Conservation (phyloP, 345 rosid species). For the Salix caprea region DNA sequence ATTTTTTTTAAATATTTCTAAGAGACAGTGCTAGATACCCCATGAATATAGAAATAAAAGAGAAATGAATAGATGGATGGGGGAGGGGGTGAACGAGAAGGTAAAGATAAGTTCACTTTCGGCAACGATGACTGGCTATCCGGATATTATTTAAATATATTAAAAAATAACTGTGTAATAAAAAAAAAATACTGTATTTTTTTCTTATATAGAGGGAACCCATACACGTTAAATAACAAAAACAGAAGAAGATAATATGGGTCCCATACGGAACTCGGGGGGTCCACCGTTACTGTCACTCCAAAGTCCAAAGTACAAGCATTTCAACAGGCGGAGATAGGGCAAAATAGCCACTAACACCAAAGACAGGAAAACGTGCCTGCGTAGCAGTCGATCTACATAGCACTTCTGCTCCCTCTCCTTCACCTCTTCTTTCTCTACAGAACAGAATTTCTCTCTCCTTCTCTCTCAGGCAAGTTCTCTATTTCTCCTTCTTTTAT, state of each 20-base stretch:
- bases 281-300: neutral
- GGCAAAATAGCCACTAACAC: conserved; percentile 1
- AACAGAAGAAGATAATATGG: neutral
- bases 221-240: neutral
- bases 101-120: too few species aligned
- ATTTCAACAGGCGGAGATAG: neutral
- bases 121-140: too few species aligned
- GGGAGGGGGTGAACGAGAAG: too few species aligned
- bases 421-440: neutral
- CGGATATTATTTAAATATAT: too few species aligned
- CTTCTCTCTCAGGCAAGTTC: conserved; percentile 10
- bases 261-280: neutral
- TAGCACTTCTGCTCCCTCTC: neutral
- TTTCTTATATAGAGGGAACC: neutral
- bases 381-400: conserved; percentile 7
- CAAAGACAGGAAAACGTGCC: neutral
- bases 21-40: too few species aligned
- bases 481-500: neutral
- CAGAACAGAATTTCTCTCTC: neutral
- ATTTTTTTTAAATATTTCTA: too few species aligned
- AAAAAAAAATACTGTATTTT: neutral
- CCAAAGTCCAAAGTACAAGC: neutral
- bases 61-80: too few species aligned
- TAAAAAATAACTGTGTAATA: neutral
- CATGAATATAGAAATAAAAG: too few species aligned